Base-by-base conservation (phyloP, 2,329 filamentous ascomycete species). In the Colletotrichum falcatum region DNA sequence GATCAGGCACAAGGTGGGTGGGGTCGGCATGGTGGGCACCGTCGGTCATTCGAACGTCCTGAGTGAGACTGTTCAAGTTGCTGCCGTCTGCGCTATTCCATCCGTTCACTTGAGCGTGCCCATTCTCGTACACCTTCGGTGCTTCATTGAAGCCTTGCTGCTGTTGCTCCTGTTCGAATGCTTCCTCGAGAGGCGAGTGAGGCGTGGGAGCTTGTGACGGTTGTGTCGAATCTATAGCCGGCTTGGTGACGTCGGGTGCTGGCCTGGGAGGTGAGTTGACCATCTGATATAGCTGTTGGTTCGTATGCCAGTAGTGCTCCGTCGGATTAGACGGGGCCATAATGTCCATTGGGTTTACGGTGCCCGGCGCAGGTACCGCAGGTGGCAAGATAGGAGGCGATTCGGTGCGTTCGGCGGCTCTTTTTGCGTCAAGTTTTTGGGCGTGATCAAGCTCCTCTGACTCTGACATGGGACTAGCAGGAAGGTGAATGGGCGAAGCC, bases 341-440 rank as follows among this genome's bases (percentile, higher is more conserved):
- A 37, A 88, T 83, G 59, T 86, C 84, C 82, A 86, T 86, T 0
- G 86, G 86, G 49, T 87, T 87, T 12, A 86, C 85, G 5, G 85
- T 87, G 42, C 83, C 84, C 3, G 83, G 82, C 1, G 81, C 79
- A 14, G 44, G 84, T 79, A 58, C 80, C 73, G 5, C 67, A 64
- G 16, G 81, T 76, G 54, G 79, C 77, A 26, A 77, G 77, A 59
- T 44, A 9, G 62, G 66, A 7, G 70, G 72, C 28, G 61, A 71
- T n/a, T 65, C 65, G 11, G 30, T 44, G 26, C 53, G 53, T 35
- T 65, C 55, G 16, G 11, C 28, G 5, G 26, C 28, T 30, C 44
- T 55, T 6, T 61, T 70, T 12, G n/a, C 20, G 44, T 65, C 59
- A 35, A 39, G 5, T 8, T 63, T 51, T 37, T 48, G 59, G 23